A percentile compares a stretch with the other conserved stretches of the same genome.
These are phyloP conservation scores for Eimeria necatrix DNA, from an alignment of 169 alveolate genomes.

Conservation along the genomic window DNA sequence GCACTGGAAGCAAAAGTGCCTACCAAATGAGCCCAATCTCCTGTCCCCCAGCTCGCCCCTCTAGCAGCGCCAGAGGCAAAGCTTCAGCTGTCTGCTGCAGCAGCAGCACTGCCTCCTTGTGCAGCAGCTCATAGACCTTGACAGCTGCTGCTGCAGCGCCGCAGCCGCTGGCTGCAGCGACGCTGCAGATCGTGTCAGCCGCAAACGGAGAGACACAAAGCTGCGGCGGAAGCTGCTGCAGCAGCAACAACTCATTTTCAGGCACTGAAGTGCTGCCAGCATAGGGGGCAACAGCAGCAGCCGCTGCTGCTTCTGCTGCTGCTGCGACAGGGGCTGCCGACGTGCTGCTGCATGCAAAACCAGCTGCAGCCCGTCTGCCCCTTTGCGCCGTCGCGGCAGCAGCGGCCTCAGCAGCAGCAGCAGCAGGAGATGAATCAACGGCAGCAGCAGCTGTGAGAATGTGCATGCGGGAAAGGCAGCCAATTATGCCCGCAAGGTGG, in stretches of 20 bases:
- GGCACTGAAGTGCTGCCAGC: constrained; percentile 16
- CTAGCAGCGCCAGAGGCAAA: constrained; percentile 37
- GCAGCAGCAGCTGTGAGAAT: constrained; percentile 12
- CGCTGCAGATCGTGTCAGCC: constrained; percentile 31
- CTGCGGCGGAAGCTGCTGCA: constrained; percentile 52
- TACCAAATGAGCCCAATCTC: constrained; percentile 26
- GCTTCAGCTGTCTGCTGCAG: constrained; percentile 22
- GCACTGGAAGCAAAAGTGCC: neutral
- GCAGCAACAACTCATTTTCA: neutral
- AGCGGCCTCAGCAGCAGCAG: constrained; percentile 7
- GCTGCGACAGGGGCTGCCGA: neutral
- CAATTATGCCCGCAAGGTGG: neutral
- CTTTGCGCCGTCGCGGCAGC: neutral
- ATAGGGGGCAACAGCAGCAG: neutral
- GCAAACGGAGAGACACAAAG: constrained; percentile 40
- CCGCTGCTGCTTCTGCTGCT: neutral
- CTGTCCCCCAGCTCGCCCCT: constrained; percentile 53
- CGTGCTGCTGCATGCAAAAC: neutral
- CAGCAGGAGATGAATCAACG: neutral
- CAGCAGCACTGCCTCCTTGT: constrained; percentile 25
- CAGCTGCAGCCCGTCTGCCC: neutral
- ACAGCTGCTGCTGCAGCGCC: constrained; percentile 16
- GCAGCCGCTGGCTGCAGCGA: constrained; percentile 17
- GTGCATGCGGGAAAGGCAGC: constrained; percentile 33
- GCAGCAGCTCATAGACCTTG: neutral